Evolutionary conservation across 2,329 filamentous ascomycete genomes (phyloP), one percentile per base, ranked within the genome.

Genomic region (Pseudocercospora cruenta): DNA sequence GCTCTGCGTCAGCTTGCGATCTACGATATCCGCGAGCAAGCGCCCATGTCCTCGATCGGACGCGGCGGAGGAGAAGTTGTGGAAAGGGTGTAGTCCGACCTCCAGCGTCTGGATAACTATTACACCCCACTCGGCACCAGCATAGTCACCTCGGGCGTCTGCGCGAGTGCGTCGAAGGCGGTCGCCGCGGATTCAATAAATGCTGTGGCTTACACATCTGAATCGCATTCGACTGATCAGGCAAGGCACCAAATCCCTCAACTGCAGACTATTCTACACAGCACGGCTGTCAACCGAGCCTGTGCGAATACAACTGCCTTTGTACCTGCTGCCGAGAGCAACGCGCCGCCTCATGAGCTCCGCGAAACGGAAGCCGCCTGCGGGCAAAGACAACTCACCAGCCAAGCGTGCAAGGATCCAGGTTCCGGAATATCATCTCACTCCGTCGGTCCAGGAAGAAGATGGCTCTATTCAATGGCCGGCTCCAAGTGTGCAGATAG

Each of bases 381-480:
- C 49, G 12, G 49, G 60, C 53, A 58, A 63, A 31, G 33, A 24
- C 24, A 58, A 26, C n/a, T 57, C 72, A 54, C 64, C 72, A 21
- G 62, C 73, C 16, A 77, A 77, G 67, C 75, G 74, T 63, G 33
- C 71, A n/a, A 71, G 68, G 28, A 57, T 73, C 16, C 72, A 76
- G 10, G 71, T 82, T 0, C 81, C 81, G 1, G 82, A 83, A 5
- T 84, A 84, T 66, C 82, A 84, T 69, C 66, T 76, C 12, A 80
- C 80, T 4, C 78, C 80, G 3, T 80, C 80, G 2, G 58, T 79
- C 33, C 75, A 74, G 61, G 81, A 84, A 66, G 78, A 79, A 0
- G 70, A 78, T 19, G 87, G 86, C 1, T 78, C 80, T 9, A 77
- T 82, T 1, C 80, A 89, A 57, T 91, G 88, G 89, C 89, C 89